Conservation (phyloP, 495 filamentous ascomycete species). For the Aspergillus affinis region DNA sequence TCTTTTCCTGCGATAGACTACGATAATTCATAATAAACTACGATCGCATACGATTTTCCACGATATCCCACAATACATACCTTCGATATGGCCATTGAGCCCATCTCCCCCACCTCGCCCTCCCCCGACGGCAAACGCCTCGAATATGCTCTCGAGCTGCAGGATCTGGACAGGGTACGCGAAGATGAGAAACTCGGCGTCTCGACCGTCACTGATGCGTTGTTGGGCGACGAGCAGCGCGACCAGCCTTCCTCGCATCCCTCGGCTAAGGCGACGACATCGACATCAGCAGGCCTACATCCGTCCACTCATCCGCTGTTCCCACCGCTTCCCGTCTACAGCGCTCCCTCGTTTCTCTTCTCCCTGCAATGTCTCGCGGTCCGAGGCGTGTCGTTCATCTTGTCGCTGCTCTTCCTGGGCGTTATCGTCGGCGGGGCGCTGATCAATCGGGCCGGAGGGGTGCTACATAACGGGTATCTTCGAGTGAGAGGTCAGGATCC, state of each 20-base stretch:
- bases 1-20: neutral
- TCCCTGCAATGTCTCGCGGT: slow-evolving; percentile 64
- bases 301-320: slow-evolving; percentile 68
- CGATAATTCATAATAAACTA: neutral
- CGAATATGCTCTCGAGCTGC: slow-evolving; percentile 13
- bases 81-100: neutral
- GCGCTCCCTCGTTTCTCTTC: slow-evolving; percentile 63
- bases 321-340: slow-evolving; percentile 82
- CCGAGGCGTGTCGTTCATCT: slow-evolving; percentile 63
- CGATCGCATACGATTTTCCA: too few relatives aligned
- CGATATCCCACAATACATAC: neutral
- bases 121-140: neutral
- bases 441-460: slow-evolving; percentile 56
- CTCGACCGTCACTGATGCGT: slow-evolving; percentile 15
- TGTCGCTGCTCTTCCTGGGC: slow-evolving; percentile 73
- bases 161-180: slow-evolving; percentile 9
- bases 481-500: slow-evolving; percentile 57
- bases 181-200: slow-evolving; percentile 13
- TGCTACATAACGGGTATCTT: slow-evolving; percentile 45
- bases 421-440: slow-evolving; percentile 74
- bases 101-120: neutral
- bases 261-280: neutral
- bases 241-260: neutral
- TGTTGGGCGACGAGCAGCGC: slow-evolving; percentile 13
- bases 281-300: slow-evolving; percentile 2